Conservation (phyloP, 345 rosid genomes). For the Gossypium stocksii region DNA sequence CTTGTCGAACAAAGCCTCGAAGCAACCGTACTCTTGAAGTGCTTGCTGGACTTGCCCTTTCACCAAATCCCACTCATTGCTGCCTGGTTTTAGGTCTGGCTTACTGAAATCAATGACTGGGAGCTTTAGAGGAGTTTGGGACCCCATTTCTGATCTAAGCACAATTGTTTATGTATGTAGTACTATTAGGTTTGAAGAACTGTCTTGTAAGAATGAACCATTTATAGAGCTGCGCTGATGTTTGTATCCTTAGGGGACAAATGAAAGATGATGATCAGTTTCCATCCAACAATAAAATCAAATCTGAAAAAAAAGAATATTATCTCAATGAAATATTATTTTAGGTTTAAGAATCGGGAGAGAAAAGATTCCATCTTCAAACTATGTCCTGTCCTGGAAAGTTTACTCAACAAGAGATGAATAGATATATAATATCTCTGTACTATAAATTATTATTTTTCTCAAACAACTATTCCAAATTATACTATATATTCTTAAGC, state of each 20-base stretch:
- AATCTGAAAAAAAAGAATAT: not conserved
- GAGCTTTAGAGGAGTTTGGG: constrained; percentile 32
- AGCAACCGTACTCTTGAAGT: constrained; percentile 61
- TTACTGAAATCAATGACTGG: constrained; percentile 46
- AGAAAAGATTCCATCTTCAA: not conserved
- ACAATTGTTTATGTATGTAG: not conserved
- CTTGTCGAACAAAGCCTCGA: constrained; percentile 49
- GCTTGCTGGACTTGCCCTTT: constrained; percentile 37
- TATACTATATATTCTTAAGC: too few relatives aligned
- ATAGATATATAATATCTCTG: too few relatives aligned
- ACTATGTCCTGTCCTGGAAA: not conserved
- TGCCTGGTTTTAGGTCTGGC: constrained; percentile 32
- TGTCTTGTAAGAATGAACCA: not conserved
- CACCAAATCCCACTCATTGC: constrained; percentile 39
- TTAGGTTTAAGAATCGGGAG: not conserved
- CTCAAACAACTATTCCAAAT: not conserved
- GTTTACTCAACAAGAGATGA: too few relatives aligned
- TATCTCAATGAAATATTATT: not conserved
- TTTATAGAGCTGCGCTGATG: not conserved
- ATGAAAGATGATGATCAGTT: not conserved
- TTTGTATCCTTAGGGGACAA: not conserved
- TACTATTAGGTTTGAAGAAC: not conserved
- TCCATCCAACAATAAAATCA: not conserved
- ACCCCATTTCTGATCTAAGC: constrained; percentile 31
- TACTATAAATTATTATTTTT: too few relatives aligned